These are phyloP conservation scores for Parachaetomium inaequale DNA, from an alignment of 495 filamentous ascomycete species.

Conservation along the genomic window DNA sequence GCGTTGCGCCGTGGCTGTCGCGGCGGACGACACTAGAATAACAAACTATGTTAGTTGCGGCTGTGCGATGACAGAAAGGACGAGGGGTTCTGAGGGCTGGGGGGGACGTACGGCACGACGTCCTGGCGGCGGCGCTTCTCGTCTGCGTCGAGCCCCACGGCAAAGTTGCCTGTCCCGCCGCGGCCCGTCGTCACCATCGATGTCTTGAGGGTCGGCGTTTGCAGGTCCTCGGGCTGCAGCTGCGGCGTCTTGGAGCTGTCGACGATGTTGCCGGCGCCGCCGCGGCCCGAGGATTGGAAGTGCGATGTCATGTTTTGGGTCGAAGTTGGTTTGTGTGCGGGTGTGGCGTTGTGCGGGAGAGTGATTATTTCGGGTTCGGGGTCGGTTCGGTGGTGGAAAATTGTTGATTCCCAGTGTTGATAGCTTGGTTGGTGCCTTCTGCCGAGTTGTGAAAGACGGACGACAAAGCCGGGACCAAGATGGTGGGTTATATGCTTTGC, in stretches of 20 bases:
- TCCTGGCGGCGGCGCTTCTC: constrained; percentile 78
- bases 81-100: background rate
- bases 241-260: constrained; percentile 49
- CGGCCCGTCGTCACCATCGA: constrained; percentile 77
- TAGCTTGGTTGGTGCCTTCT: no score
- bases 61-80: background rate
- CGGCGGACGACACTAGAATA: constrained; percentile 43
- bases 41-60: no score
- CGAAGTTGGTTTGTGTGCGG: background rate
- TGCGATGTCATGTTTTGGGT: constrained; percentile 34
- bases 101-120: constrained; percentile 54
- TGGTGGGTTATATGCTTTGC: background rate
- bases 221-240: constrained; percentile 56
- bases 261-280: constrained; percentile 71
- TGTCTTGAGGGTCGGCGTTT: constrained; percentile 79
- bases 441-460: no score
- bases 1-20: constrained; percentile 36
- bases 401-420: background rate
- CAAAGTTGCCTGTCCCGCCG: constrained; percentile 68
- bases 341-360: background rate
- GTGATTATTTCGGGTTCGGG: background rate
- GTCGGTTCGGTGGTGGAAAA: background rate
- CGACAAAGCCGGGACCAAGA: background rate
- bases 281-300: constrained; percentile 48
- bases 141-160: constrained; percentile 58